Evolutionary conservation across 495 filamentous ascomycete species (phyloP).

Genomic region (Penicillium lividum): DNA sequence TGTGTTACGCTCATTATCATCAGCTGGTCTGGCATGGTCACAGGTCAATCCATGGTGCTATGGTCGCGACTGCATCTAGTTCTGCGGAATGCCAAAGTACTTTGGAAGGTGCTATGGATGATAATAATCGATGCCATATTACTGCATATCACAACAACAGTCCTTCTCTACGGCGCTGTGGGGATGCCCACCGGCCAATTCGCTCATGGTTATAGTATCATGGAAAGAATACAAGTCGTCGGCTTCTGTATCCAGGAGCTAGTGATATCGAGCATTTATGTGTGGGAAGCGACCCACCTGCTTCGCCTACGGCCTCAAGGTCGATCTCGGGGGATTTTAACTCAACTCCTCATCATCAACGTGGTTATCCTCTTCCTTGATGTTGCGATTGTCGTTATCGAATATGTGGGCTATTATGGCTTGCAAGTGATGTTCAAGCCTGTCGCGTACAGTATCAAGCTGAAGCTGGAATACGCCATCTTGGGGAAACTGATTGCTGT

Average conservation of each 20-base stretch:
- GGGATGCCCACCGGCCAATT: slow-evolving; percentile 36
- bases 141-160: slow-evolving; percentile 43
- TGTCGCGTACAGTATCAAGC: slow-evolving; percentile 52
- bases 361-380: slow-evolving; percentile 42
- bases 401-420: slow-evolving; percentile 43
- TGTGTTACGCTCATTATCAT: slow-evolving; percentile 37
- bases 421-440: slow-evolving; percentile 46
- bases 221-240: slow-evolving; percentile 52
- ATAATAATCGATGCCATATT: slow-evolving; percentile 42
- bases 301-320: slow-evolving; percentile 25
- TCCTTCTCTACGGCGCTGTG: slow-evolving; percentile 31
- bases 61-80: slow-evolving; percentile 50
- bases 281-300: slow-evolving; percentile 39
- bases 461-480: slow-evolving; percentile 54
- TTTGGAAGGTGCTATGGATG: slow-evolving; percentile 40
- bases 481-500: slow-evolving; percentile 25
- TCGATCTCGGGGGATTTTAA: slow-evolving; percentile 27
- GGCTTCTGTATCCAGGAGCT: slow-evolving; percentile 51
- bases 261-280: slow-evolving; percentile 49
- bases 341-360: slow-evolving; percentile 47
- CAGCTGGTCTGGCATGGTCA: slow-evolving; percentile 45
- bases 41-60: slow-evolving; percentile 46
- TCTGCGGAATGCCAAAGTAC: slow-evolving; percentile 35
- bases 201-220: slow-evolving; percentile 31
- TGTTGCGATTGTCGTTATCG: slow-evolving; percentile 42